A percentile compares a stretch with the other conserved stretches of the same genome.
Evolutionary conservation across 225 moss, liverwort and hornwort species (phyloP).

Genomic region (Pseudisothecium myosuroides): DNA sequence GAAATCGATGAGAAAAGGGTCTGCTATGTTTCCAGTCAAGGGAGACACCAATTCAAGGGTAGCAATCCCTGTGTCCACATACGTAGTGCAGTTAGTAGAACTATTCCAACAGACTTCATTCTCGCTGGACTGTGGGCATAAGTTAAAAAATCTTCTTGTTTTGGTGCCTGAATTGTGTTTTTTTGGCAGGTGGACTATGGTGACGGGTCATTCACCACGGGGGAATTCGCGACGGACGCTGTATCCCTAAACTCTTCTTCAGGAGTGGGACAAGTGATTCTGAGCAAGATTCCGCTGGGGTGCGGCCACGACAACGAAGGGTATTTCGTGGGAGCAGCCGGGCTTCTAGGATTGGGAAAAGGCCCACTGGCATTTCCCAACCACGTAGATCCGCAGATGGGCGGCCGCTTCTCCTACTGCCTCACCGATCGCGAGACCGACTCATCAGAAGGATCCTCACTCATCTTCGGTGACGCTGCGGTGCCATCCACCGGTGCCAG

Average conservation of each 20-base stretch:
- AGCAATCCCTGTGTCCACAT: background rate
- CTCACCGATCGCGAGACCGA: slow-evolving; percentile 32
- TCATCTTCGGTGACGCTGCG: slow-evolving; percentile 59
- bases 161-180: background rate
- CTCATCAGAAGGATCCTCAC: slow-evolving; percentile 19
- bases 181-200: slow-evolving; percentile 39
- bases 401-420: slow-evolving; percentile 64
- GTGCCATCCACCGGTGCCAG: slow-evolving; percentile 20
- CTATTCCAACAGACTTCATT: background rate
- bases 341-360: slow-evolving; percentile 56
- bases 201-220: slow-evolving; percentile 46
- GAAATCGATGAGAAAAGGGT: background rate
- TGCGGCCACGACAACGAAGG: slow-evolving; percentile 83
- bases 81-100: background rate
- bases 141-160: background rate
- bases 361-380: slow-evolving; percentile 55
- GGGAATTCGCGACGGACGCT: slow-evolving; percentile 38
- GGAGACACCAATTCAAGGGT: too few relatives aligned
- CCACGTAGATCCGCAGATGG: slow-evolving; percentile 27
- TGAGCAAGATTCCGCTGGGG: slow-evolving; percentile 43
- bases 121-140: background rate
- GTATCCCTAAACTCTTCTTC: slow-evolving; percentile 11
- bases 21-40: background rate
- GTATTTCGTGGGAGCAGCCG: slow-evolving; percentile 61
- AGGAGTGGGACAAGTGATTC: slow-evolving; percentile 15